Evolutionary conservation across 306 rosid species (phyloP).

Genomic region (Prunus kanzakura): DNA sequence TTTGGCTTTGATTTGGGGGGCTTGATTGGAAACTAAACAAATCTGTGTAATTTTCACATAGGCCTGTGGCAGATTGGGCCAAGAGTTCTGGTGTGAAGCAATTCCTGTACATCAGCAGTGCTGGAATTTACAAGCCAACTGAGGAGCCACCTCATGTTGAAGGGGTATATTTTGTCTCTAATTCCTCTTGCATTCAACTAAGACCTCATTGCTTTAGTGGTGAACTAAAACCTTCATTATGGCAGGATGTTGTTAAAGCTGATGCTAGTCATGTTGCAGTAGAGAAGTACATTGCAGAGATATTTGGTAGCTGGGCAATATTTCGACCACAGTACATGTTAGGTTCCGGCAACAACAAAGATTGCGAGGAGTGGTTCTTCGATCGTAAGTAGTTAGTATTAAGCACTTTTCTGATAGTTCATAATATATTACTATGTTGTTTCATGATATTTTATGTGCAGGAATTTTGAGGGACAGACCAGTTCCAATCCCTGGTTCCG

Average conservation of each 20-base stretch:
- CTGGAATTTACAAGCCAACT: conserved; percentile 83
- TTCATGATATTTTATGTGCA: conserved; percentile 8
- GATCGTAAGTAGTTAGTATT: conserved; percentile 51
- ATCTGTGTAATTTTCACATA: conserved; percentile 21
- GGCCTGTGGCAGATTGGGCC: conserved; percentile 95
- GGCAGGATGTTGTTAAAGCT: conserved; percentile 79
- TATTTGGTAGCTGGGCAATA: conserved; percentile 61
- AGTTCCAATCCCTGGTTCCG: conserved; percentile 86
- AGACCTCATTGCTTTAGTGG: neutral
- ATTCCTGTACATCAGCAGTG: conserved; percentile 88
- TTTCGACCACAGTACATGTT: conserved; percentile 90
- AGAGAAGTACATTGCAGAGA: conserved; percentile 72
- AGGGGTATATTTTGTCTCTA: conserved; percentile 57
- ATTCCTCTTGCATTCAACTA: neutral
- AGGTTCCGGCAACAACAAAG: conserved; percentile 99
- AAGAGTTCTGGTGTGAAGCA: conserved; percentile 86
- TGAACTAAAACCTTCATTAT: conserved; percentile 5
- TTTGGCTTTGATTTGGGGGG: no score
- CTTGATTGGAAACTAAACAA: neutral
- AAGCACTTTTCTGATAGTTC: neutral
- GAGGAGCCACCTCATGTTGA: conserved; percentile 97
- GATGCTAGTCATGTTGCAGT: conserved; percentile 90
- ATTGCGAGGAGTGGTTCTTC: conserved; percentile 95
- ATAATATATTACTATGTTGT: neutral
- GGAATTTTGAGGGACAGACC: conserved; percentile 91